A percentile compares a stretch with the other conserved stretches of the same genome.
Conservation (phyloP, 305 asterid genomes). For the Fraxinus latifolia region DNA sequence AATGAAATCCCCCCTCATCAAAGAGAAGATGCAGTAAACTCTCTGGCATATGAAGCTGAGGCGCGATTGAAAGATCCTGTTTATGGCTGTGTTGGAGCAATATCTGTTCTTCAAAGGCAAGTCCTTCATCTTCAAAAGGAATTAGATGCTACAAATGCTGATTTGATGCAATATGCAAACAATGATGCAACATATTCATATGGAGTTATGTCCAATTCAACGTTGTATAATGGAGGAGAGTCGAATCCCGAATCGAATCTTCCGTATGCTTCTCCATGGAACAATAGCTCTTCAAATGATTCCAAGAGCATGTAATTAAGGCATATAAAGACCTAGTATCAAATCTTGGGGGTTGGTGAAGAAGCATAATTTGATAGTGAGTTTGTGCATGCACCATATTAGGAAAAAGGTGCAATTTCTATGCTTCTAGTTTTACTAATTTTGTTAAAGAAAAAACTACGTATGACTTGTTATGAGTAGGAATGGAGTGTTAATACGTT, state of each 20-base stretch:
- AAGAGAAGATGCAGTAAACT: conserved; percentile 54
- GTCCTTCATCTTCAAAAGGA: conserved; percentile 49
- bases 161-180: conserved; percentile 34
- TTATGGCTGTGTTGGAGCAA: conserved; percentile 64
- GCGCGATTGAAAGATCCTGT: conserved; percentile 58
- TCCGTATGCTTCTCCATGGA: conserved; percentile 30
- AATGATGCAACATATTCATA: neutral
- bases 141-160: conserved; percentile 52
- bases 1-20: conserved; percentile 51
- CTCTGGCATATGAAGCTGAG: conserved; percentile 65
- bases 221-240: neutral
- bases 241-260: conserved; percentile 16
- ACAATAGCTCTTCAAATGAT: conserved; percentile 20
- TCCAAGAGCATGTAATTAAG: conserved; percentile 13
- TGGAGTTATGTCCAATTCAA: neutral
- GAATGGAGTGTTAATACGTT: neutral
- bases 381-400: neutral
- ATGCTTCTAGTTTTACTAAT: neutral
- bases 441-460: neutral
- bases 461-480: neutral
- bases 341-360: conserved; percentile 10
- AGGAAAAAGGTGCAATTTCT: neutral
- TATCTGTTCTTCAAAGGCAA: conserved; percentile 51
- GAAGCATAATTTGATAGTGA: neutral
- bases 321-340: neutral